Percentiles rank a stretch among this genome's conserved stretches.
Conservation (phyloP, 192 early-diverging fungal species). For the Diversispora eburnea region DNA sequence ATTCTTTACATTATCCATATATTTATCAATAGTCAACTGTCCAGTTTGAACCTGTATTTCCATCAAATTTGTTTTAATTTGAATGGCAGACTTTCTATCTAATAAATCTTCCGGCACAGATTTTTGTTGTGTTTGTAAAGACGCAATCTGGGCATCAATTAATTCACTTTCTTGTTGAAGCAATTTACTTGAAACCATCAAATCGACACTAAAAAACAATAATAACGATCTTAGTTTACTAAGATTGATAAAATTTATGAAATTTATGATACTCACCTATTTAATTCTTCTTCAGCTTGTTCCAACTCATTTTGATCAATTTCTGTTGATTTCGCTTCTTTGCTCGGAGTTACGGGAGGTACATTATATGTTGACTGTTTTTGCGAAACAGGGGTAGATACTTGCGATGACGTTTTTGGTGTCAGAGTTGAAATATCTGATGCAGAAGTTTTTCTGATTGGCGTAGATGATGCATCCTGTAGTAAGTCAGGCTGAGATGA, state of each 20-base stretch:
- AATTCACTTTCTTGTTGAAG: slow-evolving; percentile 62
- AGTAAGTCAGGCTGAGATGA: background rate
- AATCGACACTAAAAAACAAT: slow-evolving; percentile 55
- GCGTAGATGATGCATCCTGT: background rate
- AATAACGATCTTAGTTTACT: slow-evolving; percentile 29
- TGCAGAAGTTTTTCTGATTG: background rate
- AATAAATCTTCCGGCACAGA: slow-evolving; percentile 57
- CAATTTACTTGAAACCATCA: slow-evolving; percentile 69
- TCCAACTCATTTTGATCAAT: slow-evolving; percentile 38
- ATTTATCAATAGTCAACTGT: slow-evolving; percentile 65
- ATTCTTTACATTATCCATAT: slow-evolving; percentile 55
- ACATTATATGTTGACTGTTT: background rate
- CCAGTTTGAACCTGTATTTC: slow-evolving; percentile 69
- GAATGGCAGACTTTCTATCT: slow-evolving; percentile 61
- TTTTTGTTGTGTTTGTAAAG: slow-evolving; percentile 39
- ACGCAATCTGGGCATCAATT: slow-evolving; percentile 46
- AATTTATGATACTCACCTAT: slow-evolving; percentile 41
- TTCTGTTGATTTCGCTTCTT: slow-evolving; percentile 19
- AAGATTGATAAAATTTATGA: background rate
- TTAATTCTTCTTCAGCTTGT: slow-evolving; percentile 53
- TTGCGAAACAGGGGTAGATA: background rate
- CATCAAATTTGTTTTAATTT: slow-evolving; percentile 73
- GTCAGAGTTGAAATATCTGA: background rate
- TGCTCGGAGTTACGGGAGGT: background rate
- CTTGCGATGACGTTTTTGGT: slow-evolving; percentile 5